Evolutionary conservation across 257 asterid species (phyloP).

Genomic region (Solanum peruvianum): DNA sequence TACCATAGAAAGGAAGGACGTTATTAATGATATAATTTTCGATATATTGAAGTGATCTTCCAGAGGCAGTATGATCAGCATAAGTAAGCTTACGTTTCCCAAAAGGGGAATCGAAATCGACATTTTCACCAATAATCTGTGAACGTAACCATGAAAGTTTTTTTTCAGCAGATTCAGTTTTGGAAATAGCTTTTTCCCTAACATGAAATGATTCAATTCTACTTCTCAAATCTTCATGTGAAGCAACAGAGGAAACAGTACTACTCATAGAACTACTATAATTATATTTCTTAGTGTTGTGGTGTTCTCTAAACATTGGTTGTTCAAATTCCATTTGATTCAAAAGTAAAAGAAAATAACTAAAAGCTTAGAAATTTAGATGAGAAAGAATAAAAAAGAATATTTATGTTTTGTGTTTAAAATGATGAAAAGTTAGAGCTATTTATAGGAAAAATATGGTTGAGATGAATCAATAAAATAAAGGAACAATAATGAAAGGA

Average conservation of each 20-base stretch:
- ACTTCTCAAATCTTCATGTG: background rate
- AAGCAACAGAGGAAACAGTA: background rate
- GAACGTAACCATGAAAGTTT: background rate
- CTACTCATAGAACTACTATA: background rate
- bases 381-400: background rate
- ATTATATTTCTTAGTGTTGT: background rate
- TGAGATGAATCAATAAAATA: too few species aligned
- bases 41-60: constrained; percentile 30
- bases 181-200: background rate
- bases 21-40: constrained; percentile 25
- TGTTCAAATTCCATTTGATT: background rate
- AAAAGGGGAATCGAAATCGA: constrained; percentile 29
- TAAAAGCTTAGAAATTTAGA: background rate
- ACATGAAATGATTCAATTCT: background rate
- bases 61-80: constrained; percentile 57
- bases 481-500: background rate
- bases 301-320: background rate
- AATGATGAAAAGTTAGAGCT: background rate
- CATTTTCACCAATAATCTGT: constrained; percentile 21
- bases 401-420: background rate
- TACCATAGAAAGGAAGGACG: constrained; percentile 46
- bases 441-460: background rate
- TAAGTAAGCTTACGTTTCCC: constrained; percentile 42
- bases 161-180: background rate
- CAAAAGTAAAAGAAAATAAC: background rate